Conservation (phyloP, 345 rosid species). For the Fremontodendron californicum region DNA sequence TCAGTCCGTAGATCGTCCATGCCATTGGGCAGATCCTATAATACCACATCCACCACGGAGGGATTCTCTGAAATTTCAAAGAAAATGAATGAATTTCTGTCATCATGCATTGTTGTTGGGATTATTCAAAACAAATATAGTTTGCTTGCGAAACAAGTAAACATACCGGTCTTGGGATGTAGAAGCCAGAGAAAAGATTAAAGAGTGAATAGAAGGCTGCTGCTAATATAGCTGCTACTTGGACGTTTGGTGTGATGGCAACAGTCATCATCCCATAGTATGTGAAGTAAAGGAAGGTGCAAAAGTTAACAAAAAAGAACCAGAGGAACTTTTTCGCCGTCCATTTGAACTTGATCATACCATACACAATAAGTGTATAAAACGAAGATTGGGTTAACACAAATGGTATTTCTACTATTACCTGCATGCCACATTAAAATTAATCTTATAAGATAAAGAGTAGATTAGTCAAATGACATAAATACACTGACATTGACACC, state of each 20-base stretch:
- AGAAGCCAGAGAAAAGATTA: slow-evolving; percentile 85
- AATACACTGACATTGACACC: neutral
- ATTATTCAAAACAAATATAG: neutral
- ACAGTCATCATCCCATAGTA: slow-evolving; percentile 94
- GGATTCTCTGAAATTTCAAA: slow-evolving; percentile 51
- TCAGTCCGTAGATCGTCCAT: slow-evolving; percentile 70
- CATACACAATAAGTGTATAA: slow-evolving; percentile 55
- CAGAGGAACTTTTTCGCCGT: slow-evolving; percentile 62
- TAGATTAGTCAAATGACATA: neutral
- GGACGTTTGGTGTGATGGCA: slow-evolving; percentile 75
- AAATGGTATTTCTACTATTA: slow-evolving; percentile 64
- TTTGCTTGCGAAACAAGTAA: slow-evolving; percentile 9
- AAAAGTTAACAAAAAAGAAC: slow-evolving; percentile 71
- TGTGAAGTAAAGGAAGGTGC: slow-evolving; percentile 88
- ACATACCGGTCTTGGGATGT: slow-evolving; percentile 70
- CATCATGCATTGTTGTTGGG: neutral
- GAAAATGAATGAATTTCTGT: neutral
- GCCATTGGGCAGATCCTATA: slow-evolving; percentile 81
- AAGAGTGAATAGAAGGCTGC: slow-evolving; percentile 67
- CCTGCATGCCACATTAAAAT: slow-evolving; percentile 39
- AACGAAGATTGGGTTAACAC: slow-evolving; percentile 59
- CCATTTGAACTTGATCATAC: slow-evolving; percentile 81
- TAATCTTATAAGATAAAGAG: neutral
- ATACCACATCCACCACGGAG: slow-evolving; percentile 89
- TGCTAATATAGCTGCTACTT: slow-evolving; percentile 69